Percentiles rank a stretch among this genome's conserved stretches.
phyloP scores from a whole-genome alignment of 257 asterid species.

The Gardenia jasminoides region DNA sequence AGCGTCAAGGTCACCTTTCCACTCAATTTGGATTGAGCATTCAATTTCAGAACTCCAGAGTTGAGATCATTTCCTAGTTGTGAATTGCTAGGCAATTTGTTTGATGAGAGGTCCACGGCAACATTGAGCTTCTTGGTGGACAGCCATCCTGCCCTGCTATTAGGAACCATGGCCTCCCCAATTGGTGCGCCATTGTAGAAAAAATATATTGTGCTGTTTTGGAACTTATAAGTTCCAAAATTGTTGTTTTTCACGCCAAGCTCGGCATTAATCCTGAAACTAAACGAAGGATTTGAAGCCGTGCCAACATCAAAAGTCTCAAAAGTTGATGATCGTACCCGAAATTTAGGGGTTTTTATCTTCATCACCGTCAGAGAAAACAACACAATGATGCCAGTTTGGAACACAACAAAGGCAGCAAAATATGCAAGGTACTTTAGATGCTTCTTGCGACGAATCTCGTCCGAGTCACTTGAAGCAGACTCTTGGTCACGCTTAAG shows the following conservation, averaged over 20 bases:
- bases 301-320: constrained; percentile 1
- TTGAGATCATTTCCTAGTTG: constrained; percentile 20
- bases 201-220: constrained; percentile 21
- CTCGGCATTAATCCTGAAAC: constrained; percentile 25
- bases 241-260: constrained; percentile 42
- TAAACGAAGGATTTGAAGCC: constrained; percentile 17
- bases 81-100: neutral
- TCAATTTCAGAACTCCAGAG: constrained; percentile 19
- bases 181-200: constrained; percentile 21
- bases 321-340: constrained; percentile 22
- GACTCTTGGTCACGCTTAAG: constrained; percentile 4
- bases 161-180: constrained; percentile 30
- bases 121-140: constrained; percentile 27
- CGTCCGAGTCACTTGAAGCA: neutral
- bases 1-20: constrained; percentile 31
- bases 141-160: constrained; percentile 22
- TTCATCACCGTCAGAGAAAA: constrained; percentile 39
- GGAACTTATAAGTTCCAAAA: constrained; percentile 42
- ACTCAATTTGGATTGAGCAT: no score
- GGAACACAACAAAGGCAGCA: constrained; percentile 32
- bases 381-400: constrained; percentile 23
- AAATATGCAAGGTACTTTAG: constrained; percentile 30
- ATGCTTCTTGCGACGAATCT: constrained; percentile 32
- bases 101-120: constrained; percentile 23
- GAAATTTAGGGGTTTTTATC: constrained; percentile 36